Percentiles rank a stretch among this genome's conserved stretches.
Evolutionary conservation across 2,329 filamentous ascomycete species (phyloP).

Genomic region (Beauveria asiatica): DNA sequence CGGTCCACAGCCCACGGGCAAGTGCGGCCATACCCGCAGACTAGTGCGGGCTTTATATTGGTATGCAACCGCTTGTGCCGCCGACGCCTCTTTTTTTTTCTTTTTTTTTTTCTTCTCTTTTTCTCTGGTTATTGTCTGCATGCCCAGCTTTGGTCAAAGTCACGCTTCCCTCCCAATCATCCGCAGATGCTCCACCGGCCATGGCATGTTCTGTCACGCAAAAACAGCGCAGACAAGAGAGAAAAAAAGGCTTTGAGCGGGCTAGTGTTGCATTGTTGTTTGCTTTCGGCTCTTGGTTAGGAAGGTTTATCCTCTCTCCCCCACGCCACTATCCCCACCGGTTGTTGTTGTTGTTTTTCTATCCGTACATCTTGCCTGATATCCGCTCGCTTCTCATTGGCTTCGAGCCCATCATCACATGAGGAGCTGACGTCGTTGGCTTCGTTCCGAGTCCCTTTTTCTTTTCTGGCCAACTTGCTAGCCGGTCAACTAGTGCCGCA

Average conservation of each 20-base stretch:
- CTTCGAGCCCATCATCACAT: constrained; percentile 3
- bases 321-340: background rate
- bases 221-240: background rate
- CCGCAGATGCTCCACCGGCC: background rate
- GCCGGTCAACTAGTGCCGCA: background rate
- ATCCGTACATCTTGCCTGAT: background rate
- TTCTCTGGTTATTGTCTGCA: background rate
- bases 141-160: background rate
- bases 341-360: background rate
- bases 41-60: constrained; percentile 5
- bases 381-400: background rate
- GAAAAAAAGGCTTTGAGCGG: background rate
- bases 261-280: background rate
- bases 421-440: background rate
- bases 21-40: constrained; percentile 4
- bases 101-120: background rate
- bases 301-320: constrained; percentile 1
- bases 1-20: constrained; percentile 1
- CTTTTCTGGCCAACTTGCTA: background rate
- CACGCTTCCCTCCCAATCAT: background rate
- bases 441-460: background rate
- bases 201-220: background rate
- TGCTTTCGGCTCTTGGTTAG: background rate
- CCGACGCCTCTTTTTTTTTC: background rate
- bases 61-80: constrained; percentile 7